These are phyloP conservation scores for Claviceps arundinis DNA, from an alignment of 2,329 filamentous ascomycete genomes.

Conservation along the genomic window DNA sequence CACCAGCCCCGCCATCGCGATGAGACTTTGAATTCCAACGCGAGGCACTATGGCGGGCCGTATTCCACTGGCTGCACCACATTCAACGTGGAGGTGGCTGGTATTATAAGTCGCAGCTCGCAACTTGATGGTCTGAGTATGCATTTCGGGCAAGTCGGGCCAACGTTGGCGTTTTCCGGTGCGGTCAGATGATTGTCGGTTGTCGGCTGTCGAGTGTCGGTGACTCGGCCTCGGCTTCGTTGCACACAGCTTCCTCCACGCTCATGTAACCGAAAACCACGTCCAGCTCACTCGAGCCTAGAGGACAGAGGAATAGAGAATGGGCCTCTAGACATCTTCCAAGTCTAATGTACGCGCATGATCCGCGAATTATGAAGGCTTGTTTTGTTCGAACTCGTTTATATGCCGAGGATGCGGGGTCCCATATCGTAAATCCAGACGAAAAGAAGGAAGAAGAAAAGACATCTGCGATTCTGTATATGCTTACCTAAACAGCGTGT, in stretches of 20 bases:
- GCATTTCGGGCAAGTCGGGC: neutral
- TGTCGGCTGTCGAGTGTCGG: neutral
- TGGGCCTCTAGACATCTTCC: too few relatives aligned
- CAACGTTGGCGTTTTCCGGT: neutral
- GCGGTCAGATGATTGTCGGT: neutral
- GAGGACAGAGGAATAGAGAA: too few relatives aligned
- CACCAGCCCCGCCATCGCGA: conserved; percentile 9
- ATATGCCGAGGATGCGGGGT: neutral
- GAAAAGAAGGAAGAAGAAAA: neutral
- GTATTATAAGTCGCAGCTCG: neutral
- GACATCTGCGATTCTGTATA: neutral
- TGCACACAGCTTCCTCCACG: neutral
- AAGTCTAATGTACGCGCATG: neutral
- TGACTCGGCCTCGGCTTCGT: neutral
- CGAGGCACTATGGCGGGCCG: conserved; percentile 5
- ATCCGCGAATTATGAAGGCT: neutral
- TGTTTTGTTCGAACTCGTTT: neutral
- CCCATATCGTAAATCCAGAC: neutral
- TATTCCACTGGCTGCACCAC: neutral
- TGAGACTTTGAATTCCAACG: conserved; percentile 14
- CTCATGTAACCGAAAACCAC: neutral
- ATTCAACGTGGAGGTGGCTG: conserved; percentile 1
- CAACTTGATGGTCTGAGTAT: neutral
- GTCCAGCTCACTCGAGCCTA: neutral
- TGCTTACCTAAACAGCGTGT: neutral